Percentiles rank a stretch among this genome's conserved stretches.
Evolutionary conservation across 192 early-diverging fungal genomes (phyloP).

Genomic region (Backusella parvicylindrica): DNA sequence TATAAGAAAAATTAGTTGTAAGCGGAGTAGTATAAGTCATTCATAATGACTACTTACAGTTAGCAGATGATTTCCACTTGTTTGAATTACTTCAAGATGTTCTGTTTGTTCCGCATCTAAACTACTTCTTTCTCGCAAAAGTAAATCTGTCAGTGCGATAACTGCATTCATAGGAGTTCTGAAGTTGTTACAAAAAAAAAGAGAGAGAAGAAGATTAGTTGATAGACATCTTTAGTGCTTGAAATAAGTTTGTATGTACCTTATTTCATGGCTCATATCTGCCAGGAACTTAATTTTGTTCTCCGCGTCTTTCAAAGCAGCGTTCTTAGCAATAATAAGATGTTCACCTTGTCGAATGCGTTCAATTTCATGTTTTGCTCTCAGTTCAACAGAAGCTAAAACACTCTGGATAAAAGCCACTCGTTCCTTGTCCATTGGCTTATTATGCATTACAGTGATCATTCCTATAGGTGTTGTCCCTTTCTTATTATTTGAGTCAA

Average conservation of each 20-base stretch:
- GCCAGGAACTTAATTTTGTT: slow-evolving; percentile 55
- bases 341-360: slow-evolving; percentile 36
- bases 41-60: slow-evolving; percentile 35
- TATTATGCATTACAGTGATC: slow-evolving; percentile 37
- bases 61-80: slow-evolving; percentile 54
- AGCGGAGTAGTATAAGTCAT: neutral
- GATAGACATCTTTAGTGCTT: neutral
- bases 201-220: neutral
- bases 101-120: slow-evolving; percentile 47
- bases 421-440: slow-evolving; percentile 29
- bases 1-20: neutral
- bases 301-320: slow-evolving; percentile 46
- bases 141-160: slow-evolving; percentile 48
- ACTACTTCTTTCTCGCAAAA: slow-evolving; percentile 40
- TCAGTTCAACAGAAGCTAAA: slow-evolving; percentile 29
- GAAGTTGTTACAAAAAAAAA: neutral
- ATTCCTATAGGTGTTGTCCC: slow-evolving; percentile 31
- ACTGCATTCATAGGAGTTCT: slow-evolving; percentile 59
- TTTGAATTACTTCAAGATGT: slow-evolving; percentile 52
- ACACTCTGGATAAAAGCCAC: slow-evolving; percentile 24
- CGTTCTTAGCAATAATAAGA: slow-evolving; percentile 39
- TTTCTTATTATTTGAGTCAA: neutral
- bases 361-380: slow-evolving; percentile 41
- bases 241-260: slow-evolving; percentile 21
- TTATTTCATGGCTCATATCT: slow-evolving; percentile 55